Base-by-base conservation (phyloP, 805 yeast genomes). In the Yarrowia deformans region DNA sequence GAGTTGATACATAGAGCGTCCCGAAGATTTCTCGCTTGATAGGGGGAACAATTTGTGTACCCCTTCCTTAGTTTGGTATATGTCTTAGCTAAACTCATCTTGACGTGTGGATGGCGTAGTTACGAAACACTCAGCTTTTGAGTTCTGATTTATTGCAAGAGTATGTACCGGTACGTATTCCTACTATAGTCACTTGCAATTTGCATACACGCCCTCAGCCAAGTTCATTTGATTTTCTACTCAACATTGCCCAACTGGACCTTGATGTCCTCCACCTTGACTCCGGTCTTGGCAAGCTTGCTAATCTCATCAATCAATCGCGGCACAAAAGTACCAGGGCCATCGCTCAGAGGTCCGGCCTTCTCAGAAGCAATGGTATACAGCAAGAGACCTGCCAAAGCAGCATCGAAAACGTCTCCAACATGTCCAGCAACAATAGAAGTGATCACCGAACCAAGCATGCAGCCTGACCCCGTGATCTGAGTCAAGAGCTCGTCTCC, bases 391-490 rank as follows among this genome's bases (percentile, higher is more conserved):
- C 92, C 94, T 0, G 82, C 80, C 2, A 82, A 80, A 0, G 86
- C 84, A 0, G 89, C 86, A 8, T 75, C 77, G 70, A 82, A 83
- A 0, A 82, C 73, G 67, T 80, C 78, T 9, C 72, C 72, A 8
- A 74, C 77, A 67, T 77, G 73, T 2, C 86, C 84, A 3, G 88
- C 88, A 1, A 87, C 76, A 70, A 80, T 83, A 1, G 90, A 81
- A 0, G 90, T 88, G 67, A 91, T 85, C 0, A 86, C 83, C 55
- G 93, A 87, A 1, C 97, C 97, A 46, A 92, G 78, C 0, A 94
- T 85, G 71, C 97, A 92, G 0, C 97, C 97, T 1, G 93, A 0
- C 5, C 96, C 97, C 0, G 97, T 91, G 6, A 91, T 84, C 12
- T 79, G 76, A 0, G 88, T 88, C 89, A 91, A 87, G 18, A 87